Evolutionary conservation across 257 asterid genomes (phyloP).

Genomic region (Gentiana dahurica): DNA sequence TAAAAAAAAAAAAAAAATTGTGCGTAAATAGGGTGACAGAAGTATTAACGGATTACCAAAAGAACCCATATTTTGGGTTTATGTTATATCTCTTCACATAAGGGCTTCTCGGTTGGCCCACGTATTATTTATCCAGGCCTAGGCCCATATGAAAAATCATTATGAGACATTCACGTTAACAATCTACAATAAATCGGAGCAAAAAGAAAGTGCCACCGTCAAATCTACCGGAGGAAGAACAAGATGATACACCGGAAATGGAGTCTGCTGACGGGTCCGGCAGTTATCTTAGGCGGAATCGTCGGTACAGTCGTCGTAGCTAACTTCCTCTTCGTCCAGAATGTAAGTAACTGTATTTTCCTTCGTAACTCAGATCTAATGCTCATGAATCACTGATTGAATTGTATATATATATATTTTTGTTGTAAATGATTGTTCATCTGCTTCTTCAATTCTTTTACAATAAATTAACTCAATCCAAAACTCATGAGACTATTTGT

Average conservation of each 20-base stretch:
- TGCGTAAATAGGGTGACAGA: too few species aligned
- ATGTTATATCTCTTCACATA: too few species aligned
- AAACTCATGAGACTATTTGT: too few species aligned
- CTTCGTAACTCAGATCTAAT: background rate
- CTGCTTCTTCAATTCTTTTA: too few species aligned
- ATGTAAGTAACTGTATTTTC: constrained; percentile 18
- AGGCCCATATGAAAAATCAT: background rate
- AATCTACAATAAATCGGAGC: background rate
- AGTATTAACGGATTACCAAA: too few species aligned
- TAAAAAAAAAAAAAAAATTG: too few species aligned
- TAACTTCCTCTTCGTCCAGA: constrained; percentile 52
- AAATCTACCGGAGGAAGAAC: background rate
- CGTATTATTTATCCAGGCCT: background rate
- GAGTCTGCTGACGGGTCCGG: constrained; percentile 74
- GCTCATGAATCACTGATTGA: too few species aligned
- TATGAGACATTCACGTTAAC: background rate
- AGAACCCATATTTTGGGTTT: too few species aligned
- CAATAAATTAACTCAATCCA: too few species aligned
- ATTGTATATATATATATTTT: too few species aligned
- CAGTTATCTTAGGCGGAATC: constrained; percentile 42
- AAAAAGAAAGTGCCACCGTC: background rate
- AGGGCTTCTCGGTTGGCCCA: too few species aligned
- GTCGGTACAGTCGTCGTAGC: constrained; percentile 54
- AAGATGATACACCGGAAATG: constrained; percentile 68
- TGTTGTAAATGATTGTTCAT: too few species aligned